phyloP scores from a whole-genome alignment of 2,329 filamentous ascomycete genomes.

The Colletotrichum sp. region DNA sequence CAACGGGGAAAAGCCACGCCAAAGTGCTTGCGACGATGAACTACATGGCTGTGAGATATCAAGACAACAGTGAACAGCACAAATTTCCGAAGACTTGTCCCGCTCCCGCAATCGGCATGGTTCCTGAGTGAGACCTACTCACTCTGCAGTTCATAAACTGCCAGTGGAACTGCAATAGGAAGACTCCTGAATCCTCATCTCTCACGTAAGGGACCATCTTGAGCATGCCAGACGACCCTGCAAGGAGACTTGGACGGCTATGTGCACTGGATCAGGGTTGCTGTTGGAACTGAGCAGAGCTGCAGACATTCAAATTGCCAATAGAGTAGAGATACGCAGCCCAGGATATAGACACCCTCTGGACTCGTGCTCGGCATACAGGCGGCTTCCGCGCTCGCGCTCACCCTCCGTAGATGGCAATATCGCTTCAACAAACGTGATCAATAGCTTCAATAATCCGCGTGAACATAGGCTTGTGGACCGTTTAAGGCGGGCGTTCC shows the following conservation, averaged over 20 bases:
- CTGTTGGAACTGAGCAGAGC: neutral
- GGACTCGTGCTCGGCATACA: rapidly evolving
- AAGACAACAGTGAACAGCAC: neutral
- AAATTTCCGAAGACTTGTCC: neutral
- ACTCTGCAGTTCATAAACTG: neutral
- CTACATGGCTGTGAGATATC: neutral
- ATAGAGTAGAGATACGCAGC: rapidly evolving
- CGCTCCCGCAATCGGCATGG: no score
- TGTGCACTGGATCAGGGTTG: neutral
- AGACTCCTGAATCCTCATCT: neutral
- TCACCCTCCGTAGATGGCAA: neutral
- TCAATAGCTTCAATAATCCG: neutral
- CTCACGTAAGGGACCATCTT: neutral
- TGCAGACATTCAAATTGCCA: neutral
- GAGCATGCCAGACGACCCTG: neutral
- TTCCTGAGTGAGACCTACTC: neutral
- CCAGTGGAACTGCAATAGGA: neutral
- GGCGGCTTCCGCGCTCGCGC: neutral
- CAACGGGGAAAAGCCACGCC: rapidly evolving
- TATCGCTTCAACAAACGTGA: rapidly evolving
- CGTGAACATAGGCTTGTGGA: neutral
- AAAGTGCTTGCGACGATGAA: neutral
- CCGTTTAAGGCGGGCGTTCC: rapidly evolving
- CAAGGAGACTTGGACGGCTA: neutral
- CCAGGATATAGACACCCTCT: neutral